phyloP scores from a whole-genome alignment of 805 yeast species.

The Yarrowia yakushimensis region DNA sequence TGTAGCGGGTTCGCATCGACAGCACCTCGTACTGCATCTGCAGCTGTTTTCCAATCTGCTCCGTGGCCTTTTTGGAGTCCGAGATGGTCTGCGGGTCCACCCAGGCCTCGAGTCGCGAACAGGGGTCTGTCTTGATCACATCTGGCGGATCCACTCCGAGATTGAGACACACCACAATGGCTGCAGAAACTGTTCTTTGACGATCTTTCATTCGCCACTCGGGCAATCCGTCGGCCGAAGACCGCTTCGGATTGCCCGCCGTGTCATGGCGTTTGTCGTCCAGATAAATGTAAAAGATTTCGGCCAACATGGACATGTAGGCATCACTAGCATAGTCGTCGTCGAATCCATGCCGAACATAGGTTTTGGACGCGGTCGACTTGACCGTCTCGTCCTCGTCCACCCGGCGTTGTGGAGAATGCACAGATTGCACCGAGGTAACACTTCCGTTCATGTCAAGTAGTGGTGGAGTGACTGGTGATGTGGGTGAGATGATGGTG shows the following conservation, averaged over 20 bases:
- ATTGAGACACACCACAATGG: constrained; percentile 83
- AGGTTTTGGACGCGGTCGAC: constrained; percentile 34
- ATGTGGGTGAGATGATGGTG: background rate
- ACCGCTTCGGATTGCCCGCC: constrained; percentile 65
- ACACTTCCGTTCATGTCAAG: constrained; percentile 17
- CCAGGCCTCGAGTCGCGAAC: constrained; percentile 91
- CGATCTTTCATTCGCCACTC: constrained; percentile 95
- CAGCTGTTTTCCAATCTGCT: constrained; percentile 80
- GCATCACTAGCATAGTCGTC: constrained; percentile 53
- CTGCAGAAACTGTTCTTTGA: constrained; percentile 90
- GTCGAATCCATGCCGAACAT: constrained; percentile 60
- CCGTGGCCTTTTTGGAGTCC: constrained; percentile 87
- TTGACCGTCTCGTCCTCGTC: constrained; percentile 18
- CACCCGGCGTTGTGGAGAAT: constrained; percentile 3
- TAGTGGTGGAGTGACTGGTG: background rate
- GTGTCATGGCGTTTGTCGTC: constrained; percentile 92
- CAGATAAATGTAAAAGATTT: constrained; percentile 71
- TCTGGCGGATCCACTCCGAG: constrained; percentile 98
- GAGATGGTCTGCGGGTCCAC: constrained; percentile 78
- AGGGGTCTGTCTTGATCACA: constrained; percentile 84
- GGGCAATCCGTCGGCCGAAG: constrained; percentile 46
- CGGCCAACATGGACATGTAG: constrained; percentile 48
- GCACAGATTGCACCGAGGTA: constrained; percentile 19
- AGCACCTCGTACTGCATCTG: constrained; percentile 88
- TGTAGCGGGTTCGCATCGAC: constrained; percentile 81